Conservation (phyloP, 768 basidiomycete genomes). For the Podaxis pistillaris region DNA sequence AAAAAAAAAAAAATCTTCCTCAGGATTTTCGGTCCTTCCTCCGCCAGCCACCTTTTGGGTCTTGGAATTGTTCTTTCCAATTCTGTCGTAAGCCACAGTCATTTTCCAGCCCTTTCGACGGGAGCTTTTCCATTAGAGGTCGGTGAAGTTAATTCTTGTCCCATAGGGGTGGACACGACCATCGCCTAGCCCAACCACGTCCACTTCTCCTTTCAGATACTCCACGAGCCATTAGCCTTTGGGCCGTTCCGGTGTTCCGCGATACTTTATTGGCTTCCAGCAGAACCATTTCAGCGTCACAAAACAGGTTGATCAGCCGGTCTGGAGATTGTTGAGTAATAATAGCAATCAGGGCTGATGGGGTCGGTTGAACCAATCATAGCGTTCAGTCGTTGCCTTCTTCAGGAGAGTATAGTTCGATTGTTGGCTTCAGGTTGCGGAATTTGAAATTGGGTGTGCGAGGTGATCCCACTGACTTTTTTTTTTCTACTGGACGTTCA, state of each 20-base stretch:
- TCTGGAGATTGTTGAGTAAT: neutral
- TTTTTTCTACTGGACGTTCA: no score
- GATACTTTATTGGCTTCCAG: neutral
- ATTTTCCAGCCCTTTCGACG: no score
- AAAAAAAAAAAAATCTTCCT: no score
- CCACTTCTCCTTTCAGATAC: neutral
- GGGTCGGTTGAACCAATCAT: neutral
- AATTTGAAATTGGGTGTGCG: no score
- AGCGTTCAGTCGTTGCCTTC: neutral
- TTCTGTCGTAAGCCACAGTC: no score
- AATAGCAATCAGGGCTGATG: neutral
- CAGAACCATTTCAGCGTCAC: no score
- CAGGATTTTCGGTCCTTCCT: no score
- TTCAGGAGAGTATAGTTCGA: neutral
- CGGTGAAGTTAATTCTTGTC: neutral
- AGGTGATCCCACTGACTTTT: no score
- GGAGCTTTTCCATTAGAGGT: neutral
- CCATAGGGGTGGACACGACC: neutral
- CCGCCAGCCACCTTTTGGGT: no score
- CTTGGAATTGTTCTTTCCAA: no score
- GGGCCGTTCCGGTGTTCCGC: neutral
- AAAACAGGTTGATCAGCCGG: neutral
- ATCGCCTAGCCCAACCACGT: neutral
- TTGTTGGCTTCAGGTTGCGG: no score
- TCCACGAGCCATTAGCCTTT: neutral